Evolutionary conservation across 179 eudicot genomes (phyloP).

Genomic region (Nepenthes alata): DNA sequence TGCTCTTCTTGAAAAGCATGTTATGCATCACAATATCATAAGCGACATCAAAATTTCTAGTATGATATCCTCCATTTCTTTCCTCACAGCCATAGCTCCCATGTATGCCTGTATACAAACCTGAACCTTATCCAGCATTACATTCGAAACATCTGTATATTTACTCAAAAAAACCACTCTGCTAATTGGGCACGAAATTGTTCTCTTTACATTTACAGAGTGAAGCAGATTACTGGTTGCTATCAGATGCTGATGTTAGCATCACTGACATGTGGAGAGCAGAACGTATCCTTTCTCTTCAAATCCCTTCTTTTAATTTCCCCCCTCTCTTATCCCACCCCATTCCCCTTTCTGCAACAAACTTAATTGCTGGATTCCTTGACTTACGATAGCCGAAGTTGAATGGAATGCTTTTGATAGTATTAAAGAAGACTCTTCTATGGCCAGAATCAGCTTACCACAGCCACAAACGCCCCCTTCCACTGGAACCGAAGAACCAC

Average conservation of each 20-base stretch:
- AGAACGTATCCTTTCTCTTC: slow-evolving; percentile 55
- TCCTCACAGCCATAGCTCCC: too few relatives aligned
- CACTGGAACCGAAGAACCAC: slow-evolving; percentile 22
- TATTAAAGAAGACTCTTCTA: slow-evolving; percentile 39
- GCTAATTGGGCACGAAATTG: not conserved
- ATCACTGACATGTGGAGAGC: slow-evolving; percentile 89
- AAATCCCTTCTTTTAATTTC: not conserved
- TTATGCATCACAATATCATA: too few relatives aligned
- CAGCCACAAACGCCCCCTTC: slow-evolving; percentile 48
- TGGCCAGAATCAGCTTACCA: slow-evolving; percentile 31
- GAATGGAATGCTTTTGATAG: slow-evolving; percentile 53
- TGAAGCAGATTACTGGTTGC: slow-evolving; percentile 83
- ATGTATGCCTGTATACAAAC: too few relatives aligned
- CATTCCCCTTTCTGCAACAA: not conserved
- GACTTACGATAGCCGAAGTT: slow-evolving; percentile 32
- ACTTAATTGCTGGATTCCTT: not conserved
- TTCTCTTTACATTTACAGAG: slow-evolving; percentile 33
- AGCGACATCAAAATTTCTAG: too few relatives aligned
- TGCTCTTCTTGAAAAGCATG: too few relatives aligned
- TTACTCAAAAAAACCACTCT: too few relatives aligned
- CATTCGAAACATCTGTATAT: too few relatives aligned
- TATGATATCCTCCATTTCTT: too few relatives aligned
- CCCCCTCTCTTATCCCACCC: not conserved
- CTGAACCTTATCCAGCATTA: too few relatives aligned
- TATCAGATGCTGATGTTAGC: slow-evolving; percentile 76